Conservation (phyloP, 1,284 basidiomycete species). For the Apiotrichum siamense region DNA sequence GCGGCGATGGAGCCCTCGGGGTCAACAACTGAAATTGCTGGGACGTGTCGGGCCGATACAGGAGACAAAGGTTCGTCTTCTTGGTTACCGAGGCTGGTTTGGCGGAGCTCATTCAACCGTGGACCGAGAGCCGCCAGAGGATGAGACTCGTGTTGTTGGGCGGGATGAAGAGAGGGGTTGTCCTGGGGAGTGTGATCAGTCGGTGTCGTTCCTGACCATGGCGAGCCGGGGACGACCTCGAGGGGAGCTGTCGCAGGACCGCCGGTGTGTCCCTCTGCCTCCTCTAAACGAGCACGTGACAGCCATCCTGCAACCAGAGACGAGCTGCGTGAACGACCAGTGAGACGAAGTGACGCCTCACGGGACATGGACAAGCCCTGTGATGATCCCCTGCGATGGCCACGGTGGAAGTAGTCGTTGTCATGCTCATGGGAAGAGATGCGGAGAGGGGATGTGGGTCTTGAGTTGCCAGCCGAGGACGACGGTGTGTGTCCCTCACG, state of each 20-base stretch:
- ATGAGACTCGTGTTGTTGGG: background rate
- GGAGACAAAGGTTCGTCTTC: background rate
- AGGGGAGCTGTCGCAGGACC: background rate
- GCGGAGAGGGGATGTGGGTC: background rate
- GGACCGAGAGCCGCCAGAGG: background rate
- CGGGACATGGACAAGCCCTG: too few relatives aligned
- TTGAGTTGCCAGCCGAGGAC: constrained; percentile 5
- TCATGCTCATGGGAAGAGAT: background rate
- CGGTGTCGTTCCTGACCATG: background rate
- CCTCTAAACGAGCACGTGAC: background rate
- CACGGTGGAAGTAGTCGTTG: constrained; percentile 5
- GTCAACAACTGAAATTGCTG: background rate
- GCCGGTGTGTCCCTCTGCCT: background rate
- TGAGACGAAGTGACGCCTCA: background rate
- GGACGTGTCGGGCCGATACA: background rate
- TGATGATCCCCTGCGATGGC: constrained; percentile 6
- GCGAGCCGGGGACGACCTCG: constrained; percentile 1
- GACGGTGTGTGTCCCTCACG: constrained; percentile 48
- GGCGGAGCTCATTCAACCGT: background rate
- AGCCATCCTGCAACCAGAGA: background rate
- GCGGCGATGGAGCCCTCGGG: background rate
- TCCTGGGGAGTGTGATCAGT: background rate
- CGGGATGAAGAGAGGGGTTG: background rate
- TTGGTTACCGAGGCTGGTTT: background rate
- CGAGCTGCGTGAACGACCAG: background rate